These are phyloP conservation scores for Ustilago curta DNA, from an alignment of 1,284 basidiomycete genomes.

Conservation along the genomic window DNA sequence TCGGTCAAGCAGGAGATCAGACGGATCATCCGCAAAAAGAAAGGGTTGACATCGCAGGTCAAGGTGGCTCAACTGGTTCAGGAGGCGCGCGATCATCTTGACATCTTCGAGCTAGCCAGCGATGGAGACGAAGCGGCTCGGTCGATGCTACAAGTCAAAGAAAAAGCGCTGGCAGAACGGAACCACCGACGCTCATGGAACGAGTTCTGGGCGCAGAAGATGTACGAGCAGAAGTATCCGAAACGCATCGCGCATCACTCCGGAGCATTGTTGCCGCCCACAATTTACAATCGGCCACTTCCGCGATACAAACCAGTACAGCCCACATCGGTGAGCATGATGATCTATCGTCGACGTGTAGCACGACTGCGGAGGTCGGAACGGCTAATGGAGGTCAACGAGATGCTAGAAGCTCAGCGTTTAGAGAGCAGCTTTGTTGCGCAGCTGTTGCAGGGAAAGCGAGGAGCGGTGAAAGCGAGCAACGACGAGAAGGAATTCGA, in stretches of 20 bases:
- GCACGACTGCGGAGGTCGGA: slow-evolving; percentile 43
- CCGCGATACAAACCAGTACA: slow-evolving; percentile 67
- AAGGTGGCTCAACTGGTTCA: slow-evolving; percentile 15
- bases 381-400: slow-evolving; percentile 43
- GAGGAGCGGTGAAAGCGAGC: background rate
- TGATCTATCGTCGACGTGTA: slow-evolving; percentile 58
- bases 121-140: slow-evolving; percentile 16
- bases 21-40: slow-evolving; percentile 25
- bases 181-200: slow-evolving; percentile 27
- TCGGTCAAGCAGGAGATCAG: slow-evolving; percentile 21
- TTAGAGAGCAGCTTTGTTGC: slow-evolving; percentile 6
- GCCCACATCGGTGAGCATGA: slow-evolving; percentile 62
- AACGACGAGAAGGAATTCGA: slow-evolving; percentile 16
- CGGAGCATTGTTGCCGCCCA: slow-evolving; percentile 62
- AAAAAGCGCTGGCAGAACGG: slow-evolving; percentile 20
- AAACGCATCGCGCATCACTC: slow-evolving; percentile 53
- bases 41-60: slow-evolving; percentile 21
- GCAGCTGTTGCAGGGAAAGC: slow-evolving; percentile 5
- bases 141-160: slow-evolving; percentile 8
- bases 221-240: slow-evolving; percentile 41
- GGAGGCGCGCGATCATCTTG: slow-evolving; percentile 19
- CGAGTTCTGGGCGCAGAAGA: slow-evolving; percentile 21
- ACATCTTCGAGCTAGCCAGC: slow-evolving; percentile 5
- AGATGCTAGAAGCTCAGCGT: slow-evolving; percentile 30
- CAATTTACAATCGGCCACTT: slow-evolving; percentile 60